Evolutionary conservation across 345 rosid species (phyloP).

Genomic region (Gossypium thurberi): DNA sequence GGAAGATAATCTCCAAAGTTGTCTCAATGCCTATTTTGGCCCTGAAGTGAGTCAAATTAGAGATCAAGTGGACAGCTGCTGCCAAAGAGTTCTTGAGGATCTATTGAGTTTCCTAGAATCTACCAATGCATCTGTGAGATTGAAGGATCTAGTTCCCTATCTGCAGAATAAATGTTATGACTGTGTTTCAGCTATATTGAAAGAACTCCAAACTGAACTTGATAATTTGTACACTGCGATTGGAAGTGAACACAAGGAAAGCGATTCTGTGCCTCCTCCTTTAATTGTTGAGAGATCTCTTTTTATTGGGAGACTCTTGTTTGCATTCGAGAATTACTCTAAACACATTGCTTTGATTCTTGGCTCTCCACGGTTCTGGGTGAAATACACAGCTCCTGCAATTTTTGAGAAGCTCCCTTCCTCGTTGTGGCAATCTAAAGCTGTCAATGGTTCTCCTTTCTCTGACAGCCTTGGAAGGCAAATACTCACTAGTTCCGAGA

Average conservation of each 20-base stretch:
- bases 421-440: constrained; percentile 48
- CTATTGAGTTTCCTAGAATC: constrained; percentile 87
- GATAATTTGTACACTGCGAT: constrained; percentile 49
- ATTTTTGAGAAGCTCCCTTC: constrained; percentile 65
- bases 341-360: constrained; percentile 73
- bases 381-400: constrained; percentile 46
- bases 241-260: constrained; percentile 35
- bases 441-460: constrained; percentile 30
- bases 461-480: constrained; percentile 54
- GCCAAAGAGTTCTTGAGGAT: constrained; percentile 72
- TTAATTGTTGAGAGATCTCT: constrained; percentile 79
- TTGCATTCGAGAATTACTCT: constrained; percentile 74
- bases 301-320: constrained; percentile 85
- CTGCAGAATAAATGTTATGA: constrained; percentile 78
- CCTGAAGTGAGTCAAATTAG: constrained; percentile 77
- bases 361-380: constrained; percentile 97
- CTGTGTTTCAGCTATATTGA: constrained; percentile 59
- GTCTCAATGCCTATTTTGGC: constrained; percentile 83
- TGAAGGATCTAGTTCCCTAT: constrained; percentile 71
- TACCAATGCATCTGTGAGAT: constrained; percentile 76
- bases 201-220: constrained; percentile 59
- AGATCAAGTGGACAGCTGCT: constrained; percentile 75
- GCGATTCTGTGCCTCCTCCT: constrained; percentile 40
- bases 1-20: constrained; percentile 68
- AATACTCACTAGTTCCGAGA: constrained; percentile 44